phyloP scores from a whole-genome alignment of 345 rosid species.

The Clausena lansium region DNA sequence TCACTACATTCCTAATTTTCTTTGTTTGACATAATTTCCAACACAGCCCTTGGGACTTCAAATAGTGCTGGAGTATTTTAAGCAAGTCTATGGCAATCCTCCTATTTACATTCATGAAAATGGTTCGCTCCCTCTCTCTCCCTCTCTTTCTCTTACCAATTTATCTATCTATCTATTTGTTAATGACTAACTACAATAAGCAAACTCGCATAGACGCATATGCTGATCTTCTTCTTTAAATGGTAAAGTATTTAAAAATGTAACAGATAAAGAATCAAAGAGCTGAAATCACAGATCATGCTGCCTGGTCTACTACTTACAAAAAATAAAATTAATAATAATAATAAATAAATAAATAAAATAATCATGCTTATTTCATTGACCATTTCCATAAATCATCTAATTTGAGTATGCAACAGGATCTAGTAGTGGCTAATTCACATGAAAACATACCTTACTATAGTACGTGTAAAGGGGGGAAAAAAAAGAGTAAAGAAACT shows the following conservation, averaged over 20 bases:
- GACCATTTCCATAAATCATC: background rate
- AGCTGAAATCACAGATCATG: background rate
- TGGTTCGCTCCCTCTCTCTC: conserved; percentile 34
- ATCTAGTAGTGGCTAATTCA: background rate
- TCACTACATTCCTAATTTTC: background rate
- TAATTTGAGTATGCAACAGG: background rate
- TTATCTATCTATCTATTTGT: no score
- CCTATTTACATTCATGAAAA: conserved; percentile 51
- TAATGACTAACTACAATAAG: background rate
- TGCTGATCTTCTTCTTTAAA: background rate
- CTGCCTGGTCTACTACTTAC: no score
- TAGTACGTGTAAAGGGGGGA: no score
- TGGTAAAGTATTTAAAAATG: background rate
- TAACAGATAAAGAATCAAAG: background rate
- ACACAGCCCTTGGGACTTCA: conserved; percentile 31
- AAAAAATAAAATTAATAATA: no score
- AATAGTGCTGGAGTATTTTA: conserved; percentile 36
- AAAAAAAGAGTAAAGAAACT: no score
- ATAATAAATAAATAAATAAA: no score
- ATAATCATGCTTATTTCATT: background rate
- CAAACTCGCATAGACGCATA: background rate
- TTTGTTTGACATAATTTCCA: conserved; percentile 26
- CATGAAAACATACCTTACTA: background rate
- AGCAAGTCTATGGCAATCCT: conserved; percentile 39
- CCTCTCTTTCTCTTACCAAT: no score